phyloP scores from a whole-genome alignment of 2,329 filamentous ascomycete species.

The Fusarium dimerum region DNA sequence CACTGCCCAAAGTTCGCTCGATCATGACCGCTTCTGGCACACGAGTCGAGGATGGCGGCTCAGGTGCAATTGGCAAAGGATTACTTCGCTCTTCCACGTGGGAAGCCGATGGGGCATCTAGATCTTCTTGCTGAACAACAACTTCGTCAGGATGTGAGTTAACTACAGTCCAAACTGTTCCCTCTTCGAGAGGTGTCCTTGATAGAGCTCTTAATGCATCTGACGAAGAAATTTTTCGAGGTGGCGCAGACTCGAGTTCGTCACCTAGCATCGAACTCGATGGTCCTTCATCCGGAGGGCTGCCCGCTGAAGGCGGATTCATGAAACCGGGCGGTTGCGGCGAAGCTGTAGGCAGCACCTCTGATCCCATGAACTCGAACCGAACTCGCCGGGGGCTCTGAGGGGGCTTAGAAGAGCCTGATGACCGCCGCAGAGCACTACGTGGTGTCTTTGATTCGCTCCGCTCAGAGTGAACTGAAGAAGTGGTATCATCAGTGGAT shows the following conservation, averaged over 20 bases:
- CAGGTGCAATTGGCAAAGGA: conserved; percentile 13
- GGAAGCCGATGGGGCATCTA: conserved; percentile 7
- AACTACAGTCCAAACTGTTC: conserved; percentile 53
- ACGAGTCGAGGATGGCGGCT: conserved; percentile 16
- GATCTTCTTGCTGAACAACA: conserved; percentile 19
- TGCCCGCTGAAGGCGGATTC: conserved; percentile 26
- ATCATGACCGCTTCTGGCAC: conserved; percentile 18
- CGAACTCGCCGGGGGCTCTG: conserved; percentile 62
- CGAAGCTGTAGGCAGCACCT: conserved; percentile 61
- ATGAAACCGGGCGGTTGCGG: conserved; percentile 44
- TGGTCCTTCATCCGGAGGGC: conserved; percentile 26
- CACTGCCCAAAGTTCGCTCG: conserved; percentile 22
- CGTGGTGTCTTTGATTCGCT: conserved; percentile 52
- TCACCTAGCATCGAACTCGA: conserved; percentile 38
- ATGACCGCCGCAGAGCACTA: conserved; percentile 60
- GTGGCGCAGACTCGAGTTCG: conserved; percentile 43
- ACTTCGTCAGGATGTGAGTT: conserved; percentile 36
- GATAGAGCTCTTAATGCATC: conserved; percentile 55
- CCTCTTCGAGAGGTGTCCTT: conserved; percentile 50
- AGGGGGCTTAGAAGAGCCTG: conserved; percentile 50
- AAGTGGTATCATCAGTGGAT: conserved; percentile 49
- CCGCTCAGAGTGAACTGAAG: conserved; percentile 54
- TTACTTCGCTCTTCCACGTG: conserved; percentile 3
- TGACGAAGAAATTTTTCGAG: conserved; percentile 57
- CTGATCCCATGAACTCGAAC: conserved; percentile 61